Evolutionary conservation across 306 rosid genomes (phyloP).

Genomic region (Rosa lucieae): DNA sequence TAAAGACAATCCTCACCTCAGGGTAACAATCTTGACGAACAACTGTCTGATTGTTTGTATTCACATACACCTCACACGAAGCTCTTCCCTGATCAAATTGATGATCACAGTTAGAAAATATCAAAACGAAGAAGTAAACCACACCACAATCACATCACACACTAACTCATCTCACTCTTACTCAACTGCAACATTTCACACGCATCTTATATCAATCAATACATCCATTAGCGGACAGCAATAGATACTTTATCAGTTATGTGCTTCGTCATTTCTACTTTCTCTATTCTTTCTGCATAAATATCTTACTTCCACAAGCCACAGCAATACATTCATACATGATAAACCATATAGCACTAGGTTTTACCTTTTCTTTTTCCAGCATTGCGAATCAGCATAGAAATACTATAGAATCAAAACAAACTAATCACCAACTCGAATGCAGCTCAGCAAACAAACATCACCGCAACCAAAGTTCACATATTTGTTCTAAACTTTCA

Average conservation of each 20-base stretch:
- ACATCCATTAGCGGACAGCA: neutral
- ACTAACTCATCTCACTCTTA: neutral
- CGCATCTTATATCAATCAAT: neutral
- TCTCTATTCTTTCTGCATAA: neutral
- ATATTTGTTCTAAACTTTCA: neutral
- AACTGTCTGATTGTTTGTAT: constrained; percentile 48
- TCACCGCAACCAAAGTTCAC: neutral
- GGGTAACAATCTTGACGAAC: constrained; percentile 79
- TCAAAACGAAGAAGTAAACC: neutral
- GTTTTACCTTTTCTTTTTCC: neutral
- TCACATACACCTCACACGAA: constrained; percentile 72
- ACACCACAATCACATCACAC: neutral
- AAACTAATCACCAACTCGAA: neutral
- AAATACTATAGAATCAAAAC: neutral
- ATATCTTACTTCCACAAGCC: neutral
- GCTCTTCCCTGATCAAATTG: constrained; percentile 55
- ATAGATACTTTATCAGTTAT: neutral
- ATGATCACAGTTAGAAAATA: constrained; percentile 4
- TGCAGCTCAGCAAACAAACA: neutral
- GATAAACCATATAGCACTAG: neutral
- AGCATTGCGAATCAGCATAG: neutral
- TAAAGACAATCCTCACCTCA: constrained; percentile 48
- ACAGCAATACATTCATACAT: neutral
- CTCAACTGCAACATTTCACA: constrained; percentile 1
- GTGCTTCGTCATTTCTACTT: neutral